Base-by-base conservation (phyloP, 2,329 filamentous ascomycete genomes). In the Ophiostoma quercus region DNA sequence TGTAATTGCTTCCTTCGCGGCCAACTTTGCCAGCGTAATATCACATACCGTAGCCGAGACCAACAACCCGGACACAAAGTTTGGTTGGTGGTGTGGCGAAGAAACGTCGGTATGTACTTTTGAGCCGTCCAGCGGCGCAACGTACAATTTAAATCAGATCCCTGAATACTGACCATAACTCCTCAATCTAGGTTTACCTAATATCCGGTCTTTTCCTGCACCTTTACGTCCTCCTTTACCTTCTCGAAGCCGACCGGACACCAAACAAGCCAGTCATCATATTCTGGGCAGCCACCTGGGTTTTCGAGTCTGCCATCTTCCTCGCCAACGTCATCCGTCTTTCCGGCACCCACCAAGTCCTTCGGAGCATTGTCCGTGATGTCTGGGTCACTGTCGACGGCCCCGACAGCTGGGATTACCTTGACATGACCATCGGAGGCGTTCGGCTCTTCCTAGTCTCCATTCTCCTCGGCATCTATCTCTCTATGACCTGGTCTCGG, bases 1-100 rank as follows among this genome's bases (percentile, higher is more conserved):
- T n/a, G 82, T 93, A 22, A 85, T 94, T 68, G 77, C 90, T 73
- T 91, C 91, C 41, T 93, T 96, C 76, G 79, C 94, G 69, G 91
- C 84, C 73, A 93, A 92, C 80, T 89, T 90, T 67, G 83, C 84
- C 68, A 87, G 90, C 75, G 88, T 94, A 77, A 87, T 95, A 66
- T 78, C 87, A 66, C 93, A 95, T 80, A 89, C 91, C 72, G 84
- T 96, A 71, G 81, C 85, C 68, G 82, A 86, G 71, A 84, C 74
- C 7, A 88, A 73, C 82, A 88, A 69, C 72, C 77, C 29, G 9
- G 73, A 71, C 0, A 62, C 62, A 19, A 66, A 72, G 62, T 83
- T 88, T 72, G 82, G 85, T 71, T 94, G 90, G 90, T 96, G 92
- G 92, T 92, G 91, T 76, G 91, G 91, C 70, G 87, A 95, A 68